phyloP scores from a whole-genome alignment of 2,329 filamentous ascomycete genomes.

The Aspergillus felis region DNA sequence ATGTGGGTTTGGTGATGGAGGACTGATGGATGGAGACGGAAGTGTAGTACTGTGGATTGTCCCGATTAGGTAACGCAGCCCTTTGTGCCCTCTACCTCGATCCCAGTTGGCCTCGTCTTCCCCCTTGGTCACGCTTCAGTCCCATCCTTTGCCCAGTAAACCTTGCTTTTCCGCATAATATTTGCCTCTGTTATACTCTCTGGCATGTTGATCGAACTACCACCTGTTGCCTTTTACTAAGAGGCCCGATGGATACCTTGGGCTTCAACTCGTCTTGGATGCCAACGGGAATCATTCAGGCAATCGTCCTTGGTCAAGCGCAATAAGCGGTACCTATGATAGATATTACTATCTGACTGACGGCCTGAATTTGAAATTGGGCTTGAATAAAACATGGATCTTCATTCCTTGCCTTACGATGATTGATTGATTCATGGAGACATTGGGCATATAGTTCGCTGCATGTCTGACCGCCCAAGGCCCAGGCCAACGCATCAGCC shows the following conservation, averaged over 20 bases:
- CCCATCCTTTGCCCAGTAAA: background rate
- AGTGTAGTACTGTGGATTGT: background rate
- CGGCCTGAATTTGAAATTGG: conserved; percentile 14
- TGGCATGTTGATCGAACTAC: background rate
- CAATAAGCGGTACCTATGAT: background rate
- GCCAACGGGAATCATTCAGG: background rate
- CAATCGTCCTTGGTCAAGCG: background rate
- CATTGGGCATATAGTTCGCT: conserved; percentile 27
- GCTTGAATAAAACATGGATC: conserved; percentile 15
- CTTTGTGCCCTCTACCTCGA: background rate
- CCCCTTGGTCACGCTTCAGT: background rate
- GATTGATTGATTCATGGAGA: conserved; percentile 11
- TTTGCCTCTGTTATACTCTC: background rate
- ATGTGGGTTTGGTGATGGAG: background rate
- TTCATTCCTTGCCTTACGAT: conserved; percentile 9
- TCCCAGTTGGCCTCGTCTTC: background rate
- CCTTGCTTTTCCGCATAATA: background rate
- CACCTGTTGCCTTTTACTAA: background rate
- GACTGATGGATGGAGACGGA: background rate
- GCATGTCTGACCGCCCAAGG: conserved; percentile 25
- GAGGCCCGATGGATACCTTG: background rate
- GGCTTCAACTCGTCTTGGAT: background rate
- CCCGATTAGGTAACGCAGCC: background rate
- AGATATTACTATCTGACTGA: background rate
- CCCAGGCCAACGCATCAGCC: conserved; percentile 12